Evolutionary conservation across 2,329 filamentous ascomycete genomes (phyloP), one percentile per base, ranked within the genome.

Genomic region (Davidsoniella eucalypti): DNA sequence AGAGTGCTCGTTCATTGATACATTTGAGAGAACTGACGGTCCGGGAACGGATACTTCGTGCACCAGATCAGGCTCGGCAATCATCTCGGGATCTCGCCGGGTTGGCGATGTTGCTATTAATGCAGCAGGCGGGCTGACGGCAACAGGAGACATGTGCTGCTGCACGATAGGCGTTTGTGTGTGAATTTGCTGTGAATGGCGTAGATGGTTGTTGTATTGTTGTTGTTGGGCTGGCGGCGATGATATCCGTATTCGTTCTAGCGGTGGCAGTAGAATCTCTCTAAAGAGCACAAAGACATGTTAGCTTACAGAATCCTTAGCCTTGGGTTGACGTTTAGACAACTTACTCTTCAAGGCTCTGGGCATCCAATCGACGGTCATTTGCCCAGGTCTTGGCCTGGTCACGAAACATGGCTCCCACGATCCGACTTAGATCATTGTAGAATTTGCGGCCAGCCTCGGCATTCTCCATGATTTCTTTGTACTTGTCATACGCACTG

Each of bases 391-490:
- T 75, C 56, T 80, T 80, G 36, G 85, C 84, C 51, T 71, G 64
- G 57, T 95, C 90, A 16, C 87, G 73, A 62, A 95, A 96, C 8
- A 81, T 73, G 37, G 69, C 68, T 0, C 79, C 82, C 1, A 94
- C 84, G 55, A 96, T 87, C 64, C 83, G 85, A 44, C 84, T 85
- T 4, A 98, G 72, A 60, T 96, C 88, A 57, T 98, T 98, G 68
- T 96, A 98, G 62, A 98, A 98, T 62, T 92, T 95, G 49, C 90
- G 73, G 0, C 87, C 92, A 0, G 84, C 85, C 56, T 96, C 90
- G 2, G 95, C 72, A 60, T 96, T 94, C 56, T 78, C 85, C 52
- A 94, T 79, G 51, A 96, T 86, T 63, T 98, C 90, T 66, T 94
- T 94, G 69, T 96, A 96, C 65, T 90, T 93, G 64, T 87, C 80